Evolutionary conservation across 768 basidiomycete species (phyloP).

Genomic region (Xerocomus brunneocitrinus): DNA sequence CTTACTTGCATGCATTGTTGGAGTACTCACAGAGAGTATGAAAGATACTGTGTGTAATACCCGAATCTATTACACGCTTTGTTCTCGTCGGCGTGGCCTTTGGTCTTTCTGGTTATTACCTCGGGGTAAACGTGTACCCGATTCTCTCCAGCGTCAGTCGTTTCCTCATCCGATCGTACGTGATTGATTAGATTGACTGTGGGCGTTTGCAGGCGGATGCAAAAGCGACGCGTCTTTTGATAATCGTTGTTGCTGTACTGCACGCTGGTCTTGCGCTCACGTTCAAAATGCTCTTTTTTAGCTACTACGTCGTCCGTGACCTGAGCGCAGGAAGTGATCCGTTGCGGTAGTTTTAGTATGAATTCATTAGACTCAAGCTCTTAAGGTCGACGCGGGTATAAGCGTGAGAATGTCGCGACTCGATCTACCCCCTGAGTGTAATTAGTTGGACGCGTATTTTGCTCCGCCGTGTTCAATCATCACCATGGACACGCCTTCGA

Average conservation of each 20-base stretch:
- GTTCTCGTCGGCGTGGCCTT: constrained; percentile 69
- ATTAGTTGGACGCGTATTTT: no score
- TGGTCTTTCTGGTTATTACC: constrained; percentile 81
- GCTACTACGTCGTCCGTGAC: constrained; percentile 45
- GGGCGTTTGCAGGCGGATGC: constrained; percentile 62
- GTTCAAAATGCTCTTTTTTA: constrained; percentile 73
- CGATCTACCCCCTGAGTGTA: no score
- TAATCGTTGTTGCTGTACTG: constrained; percentile 67
- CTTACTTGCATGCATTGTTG: background rate
- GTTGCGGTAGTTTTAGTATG: constrained; percentile 12
- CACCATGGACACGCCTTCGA: constrained; percentile 11
- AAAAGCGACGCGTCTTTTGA: constrained; percentile 78
- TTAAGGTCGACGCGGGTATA: no score
- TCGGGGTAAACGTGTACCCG: constrained; percentile 82
- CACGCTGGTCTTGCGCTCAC: constrained; percentile 80
- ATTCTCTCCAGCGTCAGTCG: constrained; percentile 73
- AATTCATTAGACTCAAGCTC: background rate
- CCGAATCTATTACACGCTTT: constrained; percentile 81
- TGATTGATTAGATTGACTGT: constrained; percentile 1
- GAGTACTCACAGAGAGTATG: background rate
- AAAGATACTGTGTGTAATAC: constrained; percentile 82
- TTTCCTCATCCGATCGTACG: background rate
- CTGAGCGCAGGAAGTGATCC: constrained; percentile 29
- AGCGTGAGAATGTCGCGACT: background rate
- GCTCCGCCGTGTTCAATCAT: background rate